Conservation (phyloP, 805 yeast genomes). For the Starmerella lactis-condensi region DNA sequence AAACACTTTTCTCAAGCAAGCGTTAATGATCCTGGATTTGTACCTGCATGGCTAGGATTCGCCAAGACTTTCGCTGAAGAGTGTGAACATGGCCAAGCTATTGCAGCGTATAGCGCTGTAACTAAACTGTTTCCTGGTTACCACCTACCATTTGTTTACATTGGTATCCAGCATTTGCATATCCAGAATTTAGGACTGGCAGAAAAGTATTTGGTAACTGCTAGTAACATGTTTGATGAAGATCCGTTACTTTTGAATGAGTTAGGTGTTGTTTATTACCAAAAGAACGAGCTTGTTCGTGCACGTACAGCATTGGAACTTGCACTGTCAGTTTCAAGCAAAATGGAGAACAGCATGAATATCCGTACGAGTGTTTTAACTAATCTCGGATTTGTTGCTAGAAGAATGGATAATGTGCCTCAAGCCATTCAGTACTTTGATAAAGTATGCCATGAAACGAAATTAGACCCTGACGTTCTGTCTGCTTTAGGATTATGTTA, state of each 20-base stretch:
- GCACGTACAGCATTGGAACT: constrained; percentile 35
- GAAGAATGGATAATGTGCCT: constrained; percentile 34
- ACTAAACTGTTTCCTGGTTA: constrained; percentile 60
- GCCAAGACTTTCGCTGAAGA: constrained; percentile 96
- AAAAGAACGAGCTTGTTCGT: constrained; percentile 42
- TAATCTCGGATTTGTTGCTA: constrained; percentile 15
- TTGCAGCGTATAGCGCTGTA: constrained; percentile 91
- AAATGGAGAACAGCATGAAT: constrained; percentile 52
- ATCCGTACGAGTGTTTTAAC: constrained; percentile 56
- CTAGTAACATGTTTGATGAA: constrained; percentile 57
- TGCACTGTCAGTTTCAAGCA: constrained; percentile 8
- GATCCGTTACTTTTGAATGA: constrained; percentile 86
- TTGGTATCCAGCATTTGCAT: constrained; percentile 92
- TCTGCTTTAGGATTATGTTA: constrained; percentile 74
- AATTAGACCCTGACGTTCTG: constrained; percentile 53
- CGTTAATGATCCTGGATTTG: constrained; percentile 68
- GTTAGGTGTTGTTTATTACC: constrained; percentile 78
- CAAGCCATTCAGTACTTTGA: constrained; percentile 60
- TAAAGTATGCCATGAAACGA: constrained; percentile 50
- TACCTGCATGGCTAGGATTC: constrained; percentile 95
- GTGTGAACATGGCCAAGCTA: constrained; percentile 98
- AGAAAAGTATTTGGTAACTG: constrained; percentile 62
- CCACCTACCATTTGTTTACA: constrained; percentile 70
- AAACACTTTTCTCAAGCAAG: constrained; percentile 79
- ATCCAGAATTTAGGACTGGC: constrained; percentile 70